A percentile compares a stretch with the other conserved stretches of the same genome.
phyloP scores from a whole-genome alignment of 306 rosid species.

The Canavalia gladiata region DNA sequence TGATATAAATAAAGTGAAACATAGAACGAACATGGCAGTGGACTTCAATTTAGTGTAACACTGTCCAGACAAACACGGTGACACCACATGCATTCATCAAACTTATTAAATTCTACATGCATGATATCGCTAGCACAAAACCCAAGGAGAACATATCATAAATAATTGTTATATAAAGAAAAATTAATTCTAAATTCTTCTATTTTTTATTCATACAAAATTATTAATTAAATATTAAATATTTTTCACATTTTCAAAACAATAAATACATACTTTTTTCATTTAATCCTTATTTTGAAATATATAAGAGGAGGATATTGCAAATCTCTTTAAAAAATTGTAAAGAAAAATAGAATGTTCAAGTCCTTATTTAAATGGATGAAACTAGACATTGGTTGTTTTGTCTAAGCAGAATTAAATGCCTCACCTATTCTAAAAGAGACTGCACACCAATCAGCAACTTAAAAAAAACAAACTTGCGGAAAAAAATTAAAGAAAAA shows the following conservation, averaged over 20 bases:
- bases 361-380: background rate
- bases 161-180: background rate
- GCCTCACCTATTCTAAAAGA: conserved; percentile 10
- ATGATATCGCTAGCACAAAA: conserved; percentile 44
- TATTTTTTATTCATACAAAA: too few relatives aligned
- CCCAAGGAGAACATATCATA: conserved; percentile 38
- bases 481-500: background rate
- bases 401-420: conserved; percentile 1
- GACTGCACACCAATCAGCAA: conserved; percentile 3
- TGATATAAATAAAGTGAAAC: background rate
- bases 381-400: background rate
- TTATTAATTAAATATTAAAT: too few relatives aligned
- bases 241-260: too few relatives aligned
- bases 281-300: too few relatives aligned
- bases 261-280: too few relatives aligned
- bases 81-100: conserved; percentile 46
- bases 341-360: conserved; percentile 1
- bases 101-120: background rate
- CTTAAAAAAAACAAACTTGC: background rate
- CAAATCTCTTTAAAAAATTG: background rate
- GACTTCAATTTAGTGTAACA: conserved; percentile 40
- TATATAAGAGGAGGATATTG: too few relatives aligned
- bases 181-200: background rate
- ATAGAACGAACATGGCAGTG: background rate
- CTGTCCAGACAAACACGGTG: conserved; percentile 24